Percentiles rank a stretch among this genome's conserved stretches.
Conservation (phyloP, 2,329 filamentous ascomycete species). For the Pseudopithomyces chartarum region DNA sequence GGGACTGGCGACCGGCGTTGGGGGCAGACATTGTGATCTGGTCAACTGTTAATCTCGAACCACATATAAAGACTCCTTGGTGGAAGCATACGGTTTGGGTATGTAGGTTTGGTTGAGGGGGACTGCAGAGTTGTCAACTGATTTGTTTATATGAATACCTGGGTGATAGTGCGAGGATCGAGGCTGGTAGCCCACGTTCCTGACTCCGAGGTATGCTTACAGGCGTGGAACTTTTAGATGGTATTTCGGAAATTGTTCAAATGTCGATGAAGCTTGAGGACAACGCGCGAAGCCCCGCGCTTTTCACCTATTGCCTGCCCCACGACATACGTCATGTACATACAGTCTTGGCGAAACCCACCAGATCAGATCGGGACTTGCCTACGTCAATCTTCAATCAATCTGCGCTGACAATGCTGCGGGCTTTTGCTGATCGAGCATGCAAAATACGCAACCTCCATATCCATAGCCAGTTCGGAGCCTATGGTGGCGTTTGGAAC, state of each 20-base stretch:
- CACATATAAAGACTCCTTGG: background rate
- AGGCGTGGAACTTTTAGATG: background rate
- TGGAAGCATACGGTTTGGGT: constrained; percentile 2
- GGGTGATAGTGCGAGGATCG: too few species aligned
- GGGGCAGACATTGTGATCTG: constrained; percentile 66
- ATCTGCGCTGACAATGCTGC: constrained; percentile 10
- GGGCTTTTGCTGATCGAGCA: constrained; percentile 10
- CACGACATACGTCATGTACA: constrained; percentile 32
- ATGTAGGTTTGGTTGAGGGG: background rate
- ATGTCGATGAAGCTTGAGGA: constrained; percentile 5
- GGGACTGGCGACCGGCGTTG: constrained; percentile 75
- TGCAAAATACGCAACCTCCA: background rate
- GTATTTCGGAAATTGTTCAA: background rate
- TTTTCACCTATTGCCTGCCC: constrained; percentile 24
- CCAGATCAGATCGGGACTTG: constrained; percentile 23
- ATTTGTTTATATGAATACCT: too few species aligned
- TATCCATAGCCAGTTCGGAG: background rate
- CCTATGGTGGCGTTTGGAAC: background rate
- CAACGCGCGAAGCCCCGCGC: constrained; percentile 11
- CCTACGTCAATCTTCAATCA: constrained; percentile 31
- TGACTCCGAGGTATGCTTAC: background rate
- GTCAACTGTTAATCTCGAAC: constrained; percentile 21
- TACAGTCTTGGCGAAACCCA: constrained; percentile 16
- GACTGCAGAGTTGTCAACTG: background rate
- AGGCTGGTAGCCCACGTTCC: background rate